Conservation (phyloP, 192 early-diverging fungal genomes). For the Coemansia sp. region DNA sequence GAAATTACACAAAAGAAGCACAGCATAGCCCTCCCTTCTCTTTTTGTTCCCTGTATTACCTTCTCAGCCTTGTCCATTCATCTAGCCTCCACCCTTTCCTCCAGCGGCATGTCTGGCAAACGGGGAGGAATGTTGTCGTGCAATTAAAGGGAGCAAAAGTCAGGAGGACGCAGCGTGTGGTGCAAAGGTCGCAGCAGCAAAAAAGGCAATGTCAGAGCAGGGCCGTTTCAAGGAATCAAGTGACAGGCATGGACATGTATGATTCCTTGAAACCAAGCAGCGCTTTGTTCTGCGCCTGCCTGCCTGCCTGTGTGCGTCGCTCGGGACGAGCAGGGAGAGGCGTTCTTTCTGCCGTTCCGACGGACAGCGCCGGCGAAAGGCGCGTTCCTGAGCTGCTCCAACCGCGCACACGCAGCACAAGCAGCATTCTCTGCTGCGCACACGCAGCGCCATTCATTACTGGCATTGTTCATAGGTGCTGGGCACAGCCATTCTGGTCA, state of each 20-base stretch:
- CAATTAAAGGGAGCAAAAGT: no score
- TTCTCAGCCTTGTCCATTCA: no score
- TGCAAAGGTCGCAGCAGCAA: background rate
- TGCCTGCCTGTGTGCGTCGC: background rate
- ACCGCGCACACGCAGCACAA: background rate
- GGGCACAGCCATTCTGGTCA: background rate
- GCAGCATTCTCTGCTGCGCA: background rate
- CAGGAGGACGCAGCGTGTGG: background rate
- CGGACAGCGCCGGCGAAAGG: no score
- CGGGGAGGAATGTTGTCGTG: no score
- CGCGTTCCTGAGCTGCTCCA: background rate
- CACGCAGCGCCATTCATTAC: no score
- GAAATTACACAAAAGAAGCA: no score
- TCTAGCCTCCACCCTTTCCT: no score
- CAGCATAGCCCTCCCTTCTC: no score
- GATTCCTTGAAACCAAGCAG: background rate
- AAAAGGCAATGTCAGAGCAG: background rate
- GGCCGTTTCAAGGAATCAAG: background rate
- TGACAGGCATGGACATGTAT: no score
- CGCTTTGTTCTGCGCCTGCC: background rate
- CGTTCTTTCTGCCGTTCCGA: background rate
- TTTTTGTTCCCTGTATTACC: no score
- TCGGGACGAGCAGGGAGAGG: background rate
- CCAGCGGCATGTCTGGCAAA: no score
- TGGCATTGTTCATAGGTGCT: background rate